Percentiles rank a stretch among this genome's conserved stretches.
phyloP scores from a whole-genome alignment of 371 early-diverging fungal genomes.

The Mucor circinelloides region DNA sequence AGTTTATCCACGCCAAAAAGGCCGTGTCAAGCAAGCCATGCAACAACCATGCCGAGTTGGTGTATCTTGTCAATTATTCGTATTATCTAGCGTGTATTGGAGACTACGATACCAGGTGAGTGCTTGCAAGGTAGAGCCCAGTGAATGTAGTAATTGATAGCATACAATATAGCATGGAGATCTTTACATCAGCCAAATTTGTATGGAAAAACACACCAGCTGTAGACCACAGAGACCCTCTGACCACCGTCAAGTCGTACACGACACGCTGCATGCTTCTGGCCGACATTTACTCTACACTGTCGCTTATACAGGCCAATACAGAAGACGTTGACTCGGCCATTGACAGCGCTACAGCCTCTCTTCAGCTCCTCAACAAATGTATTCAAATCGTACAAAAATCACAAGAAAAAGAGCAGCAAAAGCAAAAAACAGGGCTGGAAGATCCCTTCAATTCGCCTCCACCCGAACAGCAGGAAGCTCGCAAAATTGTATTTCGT shows the following conservation, averaged over 20 bases:
- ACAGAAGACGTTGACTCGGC: conserved; percentile 15
- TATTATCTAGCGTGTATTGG: conserved; percentile 46
- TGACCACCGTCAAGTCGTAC: conserved; percentile 5
- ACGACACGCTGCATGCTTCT: conserved; percentile 12
- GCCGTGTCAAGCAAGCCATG: conserved; percentile 35
- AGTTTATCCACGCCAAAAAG: conserved; percentile 49
- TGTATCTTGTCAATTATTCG: conserved; percentile 43
- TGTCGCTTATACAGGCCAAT: background rate
- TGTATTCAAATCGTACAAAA: conserved; percentile 11
- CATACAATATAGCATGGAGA: conserved; percentile 15
- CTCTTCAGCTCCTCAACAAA: conserved; percentile 12
- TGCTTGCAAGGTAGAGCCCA: background rate
- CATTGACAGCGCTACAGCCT: conserved; percentile 5
- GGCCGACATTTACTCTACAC: conserved; percentile 9
- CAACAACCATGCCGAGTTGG: conserved; percentile 22
- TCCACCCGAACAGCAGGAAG: background rate
- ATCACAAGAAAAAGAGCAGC: background rate
- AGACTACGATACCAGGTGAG: conserved; percentile 30
- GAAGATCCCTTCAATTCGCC: conserved; percentile 11
- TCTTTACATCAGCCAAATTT: conserved; percentile 10
- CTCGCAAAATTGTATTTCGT: conserved; percentile 19
- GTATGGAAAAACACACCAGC: conserved; percentile 12
- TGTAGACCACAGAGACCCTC: background rate
- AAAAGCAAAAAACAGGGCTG: background rate
- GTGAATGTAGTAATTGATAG: too few relatives aligned